Evolutionary conservation across 768 basidiomycete genomes (phyloP), one percentile per base, ranked within the genome.

Genomic region (Russula compacta): DNA sequence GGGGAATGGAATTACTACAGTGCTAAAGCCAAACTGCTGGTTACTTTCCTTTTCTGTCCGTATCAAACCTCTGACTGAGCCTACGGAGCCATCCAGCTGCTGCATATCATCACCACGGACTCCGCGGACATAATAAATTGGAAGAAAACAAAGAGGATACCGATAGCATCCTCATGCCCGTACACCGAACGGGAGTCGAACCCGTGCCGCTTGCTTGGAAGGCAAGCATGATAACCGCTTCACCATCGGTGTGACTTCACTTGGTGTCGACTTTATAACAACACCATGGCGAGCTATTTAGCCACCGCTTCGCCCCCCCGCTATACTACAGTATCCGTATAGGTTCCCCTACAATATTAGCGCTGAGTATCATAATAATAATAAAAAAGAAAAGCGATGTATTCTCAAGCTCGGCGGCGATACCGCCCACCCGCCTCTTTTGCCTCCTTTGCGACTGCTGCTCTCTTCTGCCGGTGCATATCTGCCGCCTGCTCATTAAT

Each of bases 401-500:
- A n/a, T 36, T 8, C 21, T 35, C 43, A 56, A 10, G 32, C 38
- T 6, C 61, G 56, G 15, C 56, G 50, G 11, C 56, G 61, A 47
- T 62, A 62, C 29, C 56, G 50, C 6, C 56, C 61, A 39, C 50
- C 50, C 1, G 14, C 44, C 14, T 24, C 50, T 7, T 69, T 75
- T 10, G 82, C 85, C 61, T 91, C 88, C 57, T 68, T 72, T 65
- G 83, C 83, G 6, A 91, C 75, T 58, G 76, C 73, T 7, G 77
- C 72, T 61, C 77, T 76, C 75, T 92, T 92, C 71, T 78, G 76
- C 66, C 73, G 73, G 64, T 89, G 84, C 82, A 93, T 90, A 68
- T 81, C 80, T 59, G 77, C 79, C 9, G 93, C 94, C 59, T 75
- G 74, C 61, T 76, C 73, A 71, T 95, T 95, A 67, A 95, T 93